phyloP scores from a whole-genome alignment of 345 rosid genomes.

The Eucalyptus sideroxylon region DNA sequence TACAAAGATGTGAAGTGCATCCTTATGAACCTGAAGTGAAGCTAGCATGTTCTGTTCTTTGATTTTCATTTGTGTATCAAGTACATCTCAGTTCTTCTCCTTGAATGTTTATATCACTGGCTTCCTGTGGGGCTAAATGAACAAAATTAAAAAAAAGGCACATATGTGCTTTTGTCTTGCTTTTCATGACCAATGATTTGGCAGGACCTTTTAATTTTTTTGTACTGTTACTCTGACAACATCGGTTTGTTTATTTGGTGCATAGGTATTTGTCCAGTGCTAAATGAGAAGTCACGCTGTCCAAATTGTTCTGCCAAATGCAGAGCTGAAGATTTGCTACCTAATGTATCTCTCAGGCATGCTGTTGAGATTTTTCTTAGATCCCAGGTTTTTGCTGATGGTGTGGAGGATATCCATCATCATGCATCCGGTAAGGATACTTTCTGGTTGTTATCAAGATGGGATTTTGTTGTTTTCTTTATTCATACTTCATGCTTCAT shows the following conservation, averaged over 20 bases:
- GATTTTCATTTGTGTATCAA: neutral
- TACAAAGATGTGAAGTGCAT: neutral
- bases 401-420: conserved; percentile 8
- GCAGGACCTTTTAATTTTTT: neutral
- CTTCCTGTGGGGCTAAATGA: neutral
- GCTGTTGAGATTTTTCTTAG: conserved; percentile 26
- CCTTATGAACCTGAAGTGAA: neutral
- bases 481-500: neutral
- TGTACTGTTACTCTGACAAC: neutral
- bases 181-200: neutral
- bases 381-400: conserved; percentile 7
- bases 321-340: conserved; percentile 29
- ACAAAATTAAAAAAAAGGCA: neutral
- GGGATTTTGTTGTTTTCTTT: neutral
- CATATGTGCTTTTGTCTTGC: neutral
- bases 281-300: conserved; percentile 29
- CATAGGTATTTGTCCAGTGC: conserved; percentile 22
- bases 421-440: conserved; percentile 26
- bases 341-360: conserved; percentile 38
- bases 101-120: neutral
- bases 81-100: neutral
- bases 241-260: neutral
- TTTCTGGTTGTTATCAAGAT: neutral
- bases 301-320: conserved; percentile 32
- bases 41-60: neutral